A percentile compares a stretch with the other conserved stretches of the same genome.
phyloP scores from a whole-genome alignment of 179 eudicot species.

The Beta corolliflora region DNA sequence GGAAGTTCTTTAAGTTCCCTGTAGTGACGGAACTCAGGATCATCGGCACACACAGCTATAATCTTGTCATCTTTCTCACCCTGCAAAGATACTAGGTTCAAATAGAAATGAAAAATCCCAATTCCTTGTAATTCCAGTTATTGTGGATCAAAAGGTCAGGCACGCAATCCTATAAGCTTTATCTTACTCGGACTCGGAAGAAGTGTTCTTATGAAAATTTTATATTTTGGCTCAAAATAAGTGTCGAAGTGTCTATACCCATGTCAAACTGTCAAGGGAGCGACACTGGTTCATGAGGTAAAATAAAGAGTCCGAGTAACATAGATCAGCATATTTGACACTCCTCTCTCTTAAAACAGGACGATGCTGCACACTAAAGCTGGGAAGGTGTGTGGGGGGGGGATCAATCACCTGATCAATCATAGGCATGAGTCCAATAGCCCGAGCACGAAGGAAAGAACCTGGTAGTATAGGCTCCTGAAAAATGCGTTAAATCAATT shows the following conservation, averaged over 20 bases:
- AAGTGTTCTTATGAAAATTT: no score
- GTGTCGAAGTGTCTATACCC: no score
- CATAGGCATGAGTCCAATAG: slow-evolving; percentile 97
- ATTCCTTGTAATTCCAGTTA: neutral
- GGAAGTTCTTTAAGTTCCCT: slow-evolving; percentile 59
- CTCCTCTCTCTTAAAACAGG: neutral
- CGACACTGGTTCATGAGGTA: no score
- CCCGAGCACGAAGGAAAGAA: slow-evolving; percentile 88
- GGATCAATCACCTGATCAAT: slow-evolving; percentile 74
- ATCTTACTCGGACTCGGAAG: no score
- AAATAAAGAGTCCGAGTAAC: no score
- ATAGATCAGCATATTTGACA: neutral
- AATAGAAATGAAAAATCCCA: neutral
- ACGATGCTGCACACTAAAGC: neutral
- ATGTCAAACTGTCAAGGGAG: no score
- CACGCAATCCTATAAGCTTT: neutral
- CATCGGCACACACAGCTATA: slow-evolving; percentile 81
- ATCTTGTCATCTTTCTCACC: slow-evolving; percentile 80
- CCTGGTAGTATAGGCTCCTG: slow-evolving; percentile 91
- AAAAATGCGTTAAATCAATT: slow-evolving; percentile 9
- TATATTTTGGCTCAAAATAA: no score
- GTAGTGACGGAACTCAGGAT: slow-evolving; percentile 70
- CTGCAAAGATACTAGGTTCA: slow-evolving; percentile 31
- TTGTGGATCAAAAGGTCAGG: neutral
- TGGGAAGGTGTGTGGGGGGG: neutral